phyloP scores from a whole-genome alignment of 768 basidiomycete species.

The Clavulina sp. region DNA sequence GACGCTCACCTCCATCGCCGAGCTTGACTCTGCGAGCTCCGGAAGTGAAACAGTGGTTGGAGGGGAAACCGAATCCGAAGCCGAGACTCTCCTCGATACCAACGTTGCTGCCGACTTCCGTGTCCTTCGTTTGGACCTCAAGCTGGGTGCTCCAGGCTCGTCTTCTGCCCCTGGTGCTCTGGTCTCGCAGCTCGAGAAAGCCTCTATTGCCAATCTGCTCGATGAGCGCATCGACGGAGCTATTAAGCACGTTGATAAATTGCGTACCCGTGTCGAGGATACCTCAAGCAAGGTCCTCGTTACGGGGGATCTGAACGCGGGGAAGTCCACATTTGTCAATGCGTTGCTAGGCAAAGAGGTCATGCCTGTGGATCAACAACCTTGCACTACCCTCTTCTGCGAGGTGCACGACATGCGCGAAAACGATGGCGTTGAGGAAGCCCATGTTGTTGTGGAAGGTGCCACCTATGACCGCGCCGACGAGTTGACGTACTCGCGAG shows the following conservation, averaged over 20 bases:
- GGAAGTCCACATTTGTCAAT: slow-evolving; percentile 97
- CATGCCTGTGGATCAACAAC: slow-evolving; percentile 97
- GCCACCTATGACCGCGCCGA: slow-evolving; percentile 50
- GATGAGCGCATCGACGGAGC: slow-evolving; percentile 67
- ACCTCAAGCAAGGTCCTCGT: slow-evolving; percentile 92
- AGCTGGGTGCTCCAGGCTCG: slow-evolving; percentile 60
- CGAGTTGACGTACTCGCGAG: slow-evolving; percentile 57
- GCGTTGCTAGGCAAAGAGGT: slow-evolving; percentile 77
- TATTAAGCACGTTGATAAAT: slow-evolving; percentile 62
- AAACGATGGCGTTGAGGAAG: slow-evolving; percentile 64
- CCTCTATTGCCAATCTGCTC: slow-evolving; percentile 80
- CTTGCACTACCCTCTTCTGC: slow-evolving; percentile 92
- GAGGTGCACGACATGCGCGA: slow-evolving; percentile 86
- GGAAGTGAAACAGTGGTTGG: too few species aligned
- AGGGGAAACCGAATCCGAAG: slow-evolving; percentile 18
- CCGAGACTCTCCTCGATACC: slow-evolving; percentile 12
- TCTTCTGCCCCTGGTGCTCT: slow-evolving; percentile 46
- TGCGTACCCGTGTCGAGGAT: slow-evolving; percentile 75
- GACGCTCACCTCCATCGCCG: slow-evolving; percentile 27
- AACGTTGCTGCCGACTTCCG: slow-evolving; percentile 45
- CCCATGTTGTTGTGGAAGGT: slow-evolving; percentile 55
- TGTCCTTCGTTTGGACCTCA: slow-evolving; percentile 82
- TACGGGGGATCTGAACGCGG: slow-evolving; percentile 94
- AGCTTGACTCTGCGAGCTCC: slow-evolving; percentile 24
- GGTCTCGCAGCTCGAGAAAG: slow-evolving; percentile 82